Evolutionary conservation across 495 filamentous ascomycete species (phyloP), one percentile per base, ranked within the genome.

Genomic region (Podospora sp.): DNA sequence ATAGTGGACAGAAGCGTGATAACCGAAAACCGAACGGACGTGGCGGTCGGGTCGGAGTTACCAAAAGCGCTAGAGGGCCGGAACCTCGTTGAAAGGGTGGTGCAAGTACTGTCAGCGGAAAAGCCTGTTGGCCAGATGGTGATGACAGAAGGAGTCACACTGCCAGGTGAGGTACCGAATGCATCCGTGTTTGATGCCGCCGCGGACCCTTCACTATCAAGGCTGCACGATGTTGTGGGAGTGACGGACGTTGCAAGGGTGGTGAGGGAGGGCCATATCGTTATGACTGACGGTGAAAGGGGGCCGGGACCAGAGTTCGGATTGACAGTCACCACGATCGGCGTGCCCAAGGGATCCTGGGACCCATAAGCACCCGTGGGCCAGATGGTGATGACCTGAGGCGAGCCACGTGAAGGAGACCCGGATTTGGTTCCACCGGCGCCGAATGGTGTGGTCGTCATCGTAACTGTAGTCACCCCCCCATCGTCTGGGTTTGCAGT

Each of bases 301-400:
- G 65, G 33, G 56, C 26, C 25, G 12, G 26, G 6, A 16, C 1
- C 25, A 16, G 24, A 22, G 9, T 24, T 16, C 22, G 33, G 20
- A 9, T 26, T 20, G 14, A 25, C 27, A 14, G 27, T 29, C 7
- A 59, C 25, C 3, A 49, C 29, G 22, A 20, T 9, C 2, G 65
- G 52, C 20, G 25, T n/a, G 2, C 49, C 26, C 0, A 33, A 46
- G 40, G 40, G 40, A 18, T 14, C 9, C 14, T 46, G 14, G 21
- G 55, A 65, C 5, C 24, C 25, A 14, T 49, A 59, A 8, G 50
- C 35, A 20, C 12, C 46, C 16, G 68, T 22, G 14, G 68, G 65
- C 68, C 65, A 66, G 36, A 71, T 63, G 21, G 70, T 72, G 36
- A 72, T 25, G 51, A 68, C 62, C 35, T 60, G 40, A 51, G 71